Conservation (phyloP, 805 yeast genomes). For the Wickerhamiella dianesei region DNA sequence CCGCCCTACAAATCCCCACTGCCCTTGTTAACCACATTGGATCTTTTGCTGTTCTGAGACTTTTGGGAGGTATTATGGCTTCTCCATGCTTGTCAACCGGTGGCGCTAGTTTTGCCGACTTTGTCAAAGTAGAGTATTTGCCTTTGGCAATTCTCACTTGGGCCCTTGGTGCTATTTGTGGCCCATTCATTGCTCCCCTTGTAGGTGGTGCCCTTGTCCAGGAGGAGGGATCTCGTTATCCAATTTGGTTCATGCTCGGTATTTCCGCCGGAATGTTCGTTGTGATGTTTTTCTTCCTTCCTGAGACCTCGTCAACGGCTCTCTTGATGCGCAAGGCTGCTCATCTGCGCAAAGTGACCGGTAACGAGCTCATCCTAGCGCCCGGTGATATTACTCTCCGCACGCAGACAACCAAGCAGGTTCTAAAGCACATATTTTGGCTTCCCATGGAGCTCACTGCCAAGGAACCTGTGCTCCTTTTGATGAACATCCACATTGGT, state of each 20-base stretch:
- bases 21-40: conserved; percentile 40
- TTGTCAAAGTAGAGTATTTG: conserved; percentile 30
- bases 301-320: conserved; percentile 37
- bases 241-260: conserved; percentile 39
- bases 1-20: conserved; percentile 42
- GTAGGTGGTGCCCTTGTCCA: conserved; percentile 39
- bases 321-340: conserved; percentile 36
- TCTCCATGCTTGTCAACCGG: conserved; percentile 47
- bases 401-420: background rate
- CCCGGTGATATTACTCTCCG: conserved; percentile 12
- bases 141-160: conserved; percentile 39
- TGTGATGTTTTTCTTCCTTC: conserved; percentile 30
- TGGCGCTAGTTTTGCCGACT: conserved; percentile 44
- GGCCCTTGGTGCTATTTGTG: conserved; percentile 41
- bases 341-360: conserved; percentile 35
- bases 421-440: conserved; percentile 13
- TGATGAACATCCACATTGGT: conserved; percentile 39
- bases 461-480: conserved; percentile 43
- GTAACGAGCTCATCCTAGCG: conserved; percentile 8
- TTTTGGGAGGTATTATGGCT: conserved; percentile 41
- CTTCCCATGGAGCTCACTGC: conserved; percentile 36
- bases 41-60: conserved; percentile 37
- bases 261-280: conserved; percentile 28
- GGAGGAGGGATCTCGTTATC: conserved; percentile 40
- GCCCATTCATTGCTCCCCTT: conserved; percentile 45